These are phyloP conservation scores for Daldinia decipiens DNA, from an alignment of 495 filamentous ascomycete species.

Conservation along the genomic window DNA sequence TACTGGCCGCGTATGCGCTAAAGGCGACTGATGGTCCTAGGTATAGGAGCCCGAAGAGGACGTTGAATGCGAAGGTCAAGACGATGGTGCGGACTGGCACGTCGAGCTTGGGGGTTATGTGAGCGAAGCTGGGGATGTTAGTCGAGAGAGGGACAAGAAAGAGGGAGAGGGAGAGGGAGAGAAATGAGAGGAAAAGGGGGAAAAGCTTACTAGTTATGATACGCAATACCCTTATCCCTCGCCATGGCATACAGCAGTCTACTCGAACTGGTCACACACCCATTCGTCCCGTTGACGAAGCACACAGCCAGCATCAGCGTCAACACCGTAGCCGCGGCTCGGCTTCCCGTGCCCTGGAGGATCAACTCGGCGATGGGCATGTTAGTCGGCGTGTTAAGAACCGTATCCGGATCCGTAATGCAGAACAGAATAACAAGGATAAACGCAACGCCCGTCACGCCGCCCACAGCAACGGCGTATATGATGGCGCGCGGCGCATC, in stretches of 20 bases:
- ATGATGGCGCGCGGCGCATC: conserved; percentile 53
- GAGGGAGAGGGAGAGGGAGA: background rate
- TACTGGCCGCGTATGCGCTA: conserved; percentile 49
- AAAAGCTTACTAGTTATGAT: conserved; percentile 49
- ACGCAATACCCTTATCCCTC: conserved; percentile 65
- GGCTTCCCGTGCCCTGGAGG: conserved; percentile 47
- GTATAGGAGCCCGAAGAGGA: conserved; percentile 50
- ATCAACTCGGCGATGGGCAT: conserved; percentile 60
- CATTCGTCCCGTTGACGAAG: conserved; percentile 53
- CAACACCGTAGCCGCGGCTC: conserved; percentile 47
- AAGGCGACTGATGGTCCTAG: conserved; percentile 50
- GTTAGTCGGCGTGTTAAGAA: conserved; percentile 50
- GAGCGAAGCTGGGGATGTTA: conserved; percentile 43
- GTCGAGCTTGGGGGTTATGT: conserved; percentile 43
- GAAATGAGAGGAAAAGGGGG: background rate
- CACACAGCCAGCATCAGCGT: conserved; percentile 51
- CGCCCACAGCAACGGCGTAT: conserved; percentile 50
- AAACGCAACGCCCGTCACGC: conserved; percentile 49
- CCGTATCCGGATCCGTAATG: conserved; percentile 46
- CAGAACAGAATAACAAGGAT: conserved; percentile 52
- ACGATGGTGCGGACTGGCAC: conserved; percentile 50
- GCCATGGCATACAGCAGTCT: conserved; percentile 66
- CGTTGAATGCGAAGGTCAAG: conserved; percentile 49
- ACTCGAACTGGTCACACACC: conserved; percentile 62
- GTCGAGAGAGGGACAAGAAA: background rate